Conservation (phyloP, 2,329 filamentous ascomycete genomes). For the Ceratocystis albifundus region DNA sequence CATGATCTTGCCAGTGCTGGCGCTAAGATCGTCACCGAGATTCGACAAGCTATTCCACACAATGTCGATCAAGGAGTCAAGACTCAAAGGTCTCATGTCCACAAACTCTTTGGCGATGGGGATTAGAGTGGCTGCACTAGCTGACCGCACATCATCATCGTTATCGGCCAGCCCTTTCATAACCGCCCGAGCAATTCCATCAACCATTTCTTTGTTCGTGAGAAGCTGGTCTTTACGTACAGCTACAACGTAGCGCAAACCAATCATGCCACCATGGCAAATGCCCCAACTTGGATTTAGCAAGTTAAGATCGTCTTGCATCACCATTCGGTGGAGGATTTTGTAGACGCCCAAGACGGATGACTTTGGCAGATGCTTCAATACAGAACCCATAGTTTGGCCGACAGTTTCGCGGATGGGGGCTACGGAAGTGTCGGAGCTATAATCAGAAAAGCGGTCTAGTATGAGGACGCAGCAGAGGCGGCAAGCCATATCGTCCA, state of each 20-base stretch:
- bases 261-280: slow-evolving; percentile 96
- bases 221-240: slow-evolving; percentile 86
- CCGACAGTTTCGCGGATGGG: slow-evolving; percentile 92
- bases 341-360: slow-evolving; percentile 78
- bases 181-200: slow-evolving; percentile 81
- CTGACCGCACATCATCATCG: slow-evolving; percentile 92
- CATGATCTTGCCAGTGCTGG: slow-evolving; percentile 97
- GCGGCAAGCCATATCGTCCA: slow-evolving; percentile 89
- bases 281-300: slow-evolving; percentile 78
- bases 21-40: slow-evolving; percentile 91
- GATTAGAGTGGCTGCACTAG: slow-evolving; percentile 93
- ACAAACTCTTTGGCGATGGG: slow-evolving; percentile 95
- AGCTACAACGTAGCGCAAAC: slow-evolving; percentile 85
- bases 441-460: slow-evolving; percentile 94
- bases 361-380: slow-evolving; percentile 67
- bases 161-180: slow-evolving; percentile 87
- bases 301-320: slow-evolving; percentile 70
- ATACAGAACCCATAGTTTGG: slow-evolving; percentile 77
- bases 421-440: slow-evolving; percentile 91
- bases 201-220: slow-evolving; percentile 72
- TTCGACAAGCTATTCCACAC: slow-evolving; percentile 97
- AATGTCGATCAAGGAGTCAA: slow-evolving; percentile 78
- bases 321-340: slow-evolving; percentile 78
- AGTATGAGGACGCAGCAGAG: slow-evolving; percentile 94
- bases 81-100: slow-evolving; percentile 61